Conservation (phyloP, 108 stramenopile genomes). For the Cyclotella baltica region DNA sequence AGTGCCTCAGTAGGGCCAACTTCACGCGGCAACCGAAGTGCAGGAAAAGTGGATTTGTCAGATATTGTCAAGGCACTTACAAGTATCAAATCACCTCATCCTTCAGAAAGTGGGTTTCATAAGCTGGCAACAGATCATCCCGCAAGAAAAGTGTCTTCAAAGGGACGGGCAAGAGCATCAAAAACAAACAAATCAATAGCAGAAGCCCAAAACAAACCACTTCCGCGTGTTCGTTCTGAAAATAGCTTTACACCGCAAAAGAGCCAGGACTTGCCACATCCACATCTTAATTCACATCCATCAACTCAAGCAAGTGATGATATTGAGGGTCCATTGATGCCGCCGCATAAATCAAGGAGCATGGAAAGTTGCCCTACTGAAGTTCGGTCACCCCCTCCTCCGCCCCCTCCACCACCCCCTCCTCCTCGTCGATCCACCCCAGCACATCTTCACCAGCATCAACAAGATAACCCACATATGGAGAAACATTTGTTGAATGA, state of each 20-base stretch:
- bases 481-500: too few relatives aligned
- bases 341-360: background rate
- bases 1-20: conserved; percentile 5
- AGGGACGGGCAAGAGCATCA: background rate
- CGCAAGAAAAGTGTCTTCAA: background rate
- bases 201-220: background rate
- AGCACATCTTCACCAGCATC: background rate
- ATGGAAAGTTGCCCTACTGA: background rate
- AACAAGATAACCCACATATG: too few relatives aligned
- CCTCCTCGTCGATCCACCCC: background rate
- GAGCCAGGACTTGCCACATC: background rate
- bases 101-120: background rate
- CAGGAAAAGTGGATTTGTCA: conserved; percentile 5
- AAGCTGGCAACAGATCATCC: background rate
- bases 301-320: background rate
- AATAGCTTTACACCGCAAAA: background rate
- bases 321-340: background rate
- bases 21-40: background rate
- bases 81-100: background rate
- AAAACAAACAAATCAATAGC: background rate
- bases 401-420: conserved; percentile 12
- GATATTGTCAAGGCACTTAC: conserved; percentile 5
- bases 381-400: background rate
- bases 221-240: background rate
- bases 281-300: background rate